A percentile compares a stretch with the other conserved stretches of the same genome.
These are phyloP conservation scores for Chrysoporthe deuterocubensis DNA, from an alignment of 2,329 filamentous ascomycete species.

Conservation along the genomic window DNA sequence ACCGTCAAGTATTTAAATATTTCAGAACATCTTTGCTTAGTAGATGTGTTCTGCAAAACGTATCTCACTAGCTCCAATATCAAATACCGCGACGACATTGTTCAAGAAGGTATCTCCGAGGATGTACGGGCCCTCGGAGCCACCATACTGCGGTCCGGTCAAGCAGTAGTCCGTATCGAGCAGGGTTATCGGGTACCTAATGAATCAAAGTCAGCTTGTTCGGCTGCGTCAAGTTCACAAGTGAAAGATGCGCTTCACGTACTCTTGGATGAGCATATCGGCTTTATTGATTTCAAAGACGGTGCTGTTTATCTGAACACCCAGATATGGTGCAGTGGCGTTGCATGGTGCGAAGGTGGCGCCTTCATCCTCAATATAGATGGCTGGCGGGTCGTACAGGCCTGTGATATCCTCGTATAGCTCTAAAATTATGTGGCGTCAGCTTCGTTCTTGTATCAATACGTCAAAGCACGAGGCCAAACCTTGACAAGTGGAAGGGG, in stretches of 20 bases:
- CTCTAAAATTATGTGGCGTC: slow-evolving; percentile 21
- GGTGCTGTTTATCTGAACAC: slow-evolving; percentile 17
- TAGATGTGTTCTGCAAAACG: slow-evolving; percentile 16
- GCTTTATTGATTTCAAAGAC: slow-evolving; percentile 19
- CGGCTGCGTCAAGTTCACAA: background rate
- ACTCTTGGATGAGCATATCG: slow-evolving; percentile 21
- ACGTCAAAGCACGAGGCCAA: too few relatives aligned
- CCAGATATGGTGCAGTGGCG: slow-evolving; percentile 31
- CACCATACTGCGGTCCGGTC: slow-evolving; percentile 17
- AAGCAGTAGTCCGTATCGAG: slow-evolving; percentile 3
- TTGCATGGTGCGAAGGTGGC: slow-evolving; percentile 37
- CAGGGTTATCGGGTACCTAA: background rate
- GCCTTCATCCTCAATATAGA: slow-evolving; percentile 30
- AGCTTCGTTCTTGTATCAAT: background rate
- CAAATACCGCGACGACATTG: slow-evolving; percentile 24
- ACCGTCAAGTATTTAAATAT: too few relatives aligned
- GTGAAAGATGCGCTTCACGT: background rate
- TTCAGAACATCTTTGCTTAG: background rate
- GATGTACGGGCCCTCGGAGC: slow-evolving; percentile 14
- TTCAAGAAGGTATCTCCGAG: slow-evolving; percentile 26
- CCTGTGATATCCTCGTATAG: slow-evolving; percentile 32
- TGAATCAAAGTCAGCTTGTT: background rate
- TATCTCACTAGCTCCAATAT: slow-evolving; percentile 23
- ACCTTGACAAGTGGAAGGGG: background rate
- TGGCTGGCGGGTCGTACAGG: slow-evolving; percentile 34